Evolutionary conservation across 345 rosid genomes (phyloP).

Genomic region (Orychophragmus violaceus): DNA sequence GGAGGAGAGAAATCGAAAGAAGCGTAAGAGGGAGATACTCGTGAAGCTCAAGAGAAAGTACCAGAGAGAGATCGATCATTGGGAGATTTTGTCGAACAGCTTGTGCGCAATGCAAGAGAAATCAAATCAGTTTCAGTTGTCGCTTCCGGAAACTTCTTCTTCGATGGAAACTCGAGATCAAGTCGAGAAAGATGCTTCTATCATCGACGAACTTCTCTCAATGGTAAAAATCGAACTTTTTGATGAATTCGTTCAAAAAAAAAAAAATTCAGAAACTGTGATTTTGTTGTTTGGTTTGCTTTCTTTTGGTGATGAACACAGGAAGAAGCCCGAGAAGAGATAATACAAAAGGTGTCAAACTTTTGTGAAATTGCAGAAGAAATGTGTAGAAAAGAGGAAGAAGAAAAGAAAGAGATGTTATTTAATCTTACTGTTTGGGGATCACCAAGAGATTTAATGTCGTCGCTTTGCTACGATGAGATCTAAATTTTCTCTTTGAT

Average conservation of each 20-base stretch:
- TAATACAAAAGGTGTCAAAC: constrained; percentile 41
- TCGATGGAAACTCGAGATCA: background rate
- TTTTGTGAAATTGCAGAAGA: constrained; percentile 60
- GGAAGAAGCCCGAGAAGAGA: constrained; percentile 56
- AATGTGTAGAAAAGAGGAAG: constrained; percentile 43
- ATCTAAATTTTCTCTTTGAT: background rate
- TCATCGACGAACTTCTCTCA: constrained; percentile 45
- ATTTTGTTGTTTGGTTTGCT: background rate
- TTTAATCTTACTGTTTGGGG: constrained; percentile 63
- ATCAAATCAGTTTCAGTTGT: constrained; percentile 21
- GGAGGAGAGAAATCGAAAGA: constrained; percentile 37
- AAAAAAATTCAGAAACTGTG: too few relatives aligned
- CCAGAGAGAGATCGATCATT: constrained; percentile 44
- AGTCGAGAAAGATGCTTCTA: constrained; percentile 12
- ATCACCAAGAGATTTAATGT: constrained; percentile 57
- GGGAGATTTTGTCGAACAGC: constrained; percentile 55
- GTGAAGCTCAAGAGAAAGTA: constrained; percentile 43
- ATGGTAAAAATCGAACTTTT: constrained; percentile 36
- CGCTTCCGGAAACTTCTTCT: constrained; percentile 3
- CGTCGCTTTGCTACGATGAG: constrained; percentile 40
- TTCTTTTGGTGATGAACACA: too few relatives aligned
- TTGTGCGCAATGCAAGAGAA: constrained; percentile 43
- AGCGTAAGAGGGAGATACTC: constrained; percentile 38
- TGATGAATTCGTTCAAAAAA: too few relatives aligned
- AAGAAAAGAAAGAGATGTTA: constrained; percentile 36